A percentile compares a stretch with the other conserved stretches of the same genome.
phyloP scores from a whole-genome alignment of 2,329 filamentous ascomycete genomes.

The Colletotrichum limetticola region DNA sequence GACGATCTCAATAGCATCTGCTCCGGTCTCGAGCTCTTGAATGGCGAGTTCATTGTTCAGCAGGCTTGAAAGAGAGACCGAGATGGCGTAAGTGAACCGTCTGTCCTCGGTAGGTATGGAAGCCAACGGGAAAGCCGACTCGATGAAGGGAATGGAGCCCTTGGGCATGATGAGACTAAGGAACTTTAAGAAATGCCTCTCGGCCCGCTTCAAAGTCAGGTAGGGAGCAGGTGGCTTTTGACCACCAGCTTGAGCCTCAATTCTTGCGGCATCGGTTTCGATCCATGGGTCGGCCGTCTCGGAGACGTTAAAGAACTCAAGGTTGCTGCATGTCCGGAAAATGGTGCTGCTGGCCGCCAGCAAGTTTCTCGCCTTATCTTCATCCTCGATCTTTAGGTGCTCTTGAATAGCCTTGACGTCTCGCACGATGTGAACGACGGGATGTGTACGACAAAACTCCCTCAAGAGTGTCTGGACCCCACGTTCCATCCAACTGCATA shows the following conservation, averaged over 20 bases:
- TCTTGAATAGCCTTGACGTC: constrained; percentile 72
- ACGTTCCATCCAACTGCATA: constrained; percentile 78
- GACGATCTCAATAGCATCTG: constrained; percentile 73
- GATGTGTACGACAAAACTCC: constrained; percentile 71
- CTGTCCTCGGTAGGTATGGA: constrained; percentile 69
- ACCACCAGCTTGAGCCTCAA: constrained; percentile 39
- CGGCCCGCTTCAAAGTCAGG: constrained; percentile 73
- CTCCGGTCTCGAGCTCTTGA: constrained; percentile 72
- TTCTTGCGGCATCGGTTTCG: constrained; percentile 28
- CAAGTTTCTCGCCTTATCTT: constrained; percentile 66
- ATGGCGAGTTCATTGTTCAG: constrained; percentile 66
- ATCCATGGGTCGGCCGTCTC: constrained; percentile 51
- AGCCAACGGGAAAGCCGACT: constrained; percentile 74
- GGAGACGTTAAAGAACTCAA: constrained; percentile 81
- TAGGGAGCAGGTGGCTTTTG: constrained; percentile 65
- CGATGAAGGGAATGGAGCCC: constrained; percentile 66
- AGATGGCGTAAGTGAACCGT: constrained; percentile 74
- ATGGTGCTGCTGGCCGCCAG: constrained; percentile 67
- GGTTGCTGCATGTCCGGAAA: constrained; percentile 75
- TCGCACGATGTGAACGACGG: constrained; percentile 76
- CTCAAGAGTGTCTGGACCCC: constrained; percentile 69
- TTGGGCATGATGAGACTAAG: constrained; percentile 68
- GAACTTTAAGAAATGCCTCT: constrained; percentile 77
- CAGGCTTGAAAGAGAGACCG: constrained; percentile 68
- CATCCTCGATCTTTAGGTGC: constrained; percentile 68